Conservation (phyloP, 495 filamentous ascomycete species). For the Amorphotheca resinae region DNA sequence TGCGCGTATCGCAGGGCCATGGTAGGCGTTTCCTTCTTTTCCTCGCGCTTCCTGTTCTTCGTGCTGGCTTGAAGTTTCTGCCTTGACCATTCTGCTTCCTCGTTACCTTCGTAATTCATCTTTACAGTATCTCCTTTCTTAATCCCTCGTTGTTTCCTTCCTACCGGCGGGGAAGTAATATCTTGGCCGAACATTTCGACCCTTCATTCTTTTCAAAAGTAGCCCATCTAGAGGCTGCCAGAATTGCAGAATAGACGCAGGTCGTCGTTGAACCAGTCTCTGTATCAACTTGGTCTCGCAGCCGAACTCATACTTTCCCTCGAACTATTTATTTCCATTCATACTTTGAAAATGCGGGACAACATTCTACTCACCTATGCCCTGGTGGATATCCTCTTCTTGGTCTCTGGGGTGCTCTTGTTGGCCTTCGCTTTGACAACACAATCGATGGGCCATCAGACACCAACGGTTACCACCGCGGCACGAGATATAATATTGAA, state of each 20-base stretch:
- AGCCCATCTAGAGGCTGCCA: conserved; percentile 6
- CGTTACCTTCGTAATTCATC: conserved; percentile 30
- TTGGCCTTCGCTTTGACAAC: conserved; percentile 49
- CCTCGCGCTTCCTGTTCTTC: conserved; percentile 12
- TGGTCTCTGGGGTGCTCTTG: conserved; percentile 48
- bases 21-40: conserved; percentile 21
- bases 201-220: conserved; percentile 25
- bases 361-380: conserved; percentile 46
- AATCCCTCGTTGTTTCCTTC: conserved; percentile 8
- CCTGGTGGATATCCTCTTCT: conserved; percentile 45
- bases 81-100: conserved; percentile 27
- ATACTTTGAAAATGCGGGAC: conserved; percentile 25
- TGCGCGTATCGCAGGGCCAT: conserved; percentile 5
- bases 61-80: conserved; percentile 3
- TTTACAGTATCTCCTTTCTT: conserved; percentile 24
- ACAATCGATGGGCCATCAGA: conserved; percentile 33
- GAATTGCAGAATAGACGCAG: conserved; percentile 30
- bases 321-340: too few relatives aligned
- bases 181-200: conserved; percentile 17
- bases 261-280: conserved; percentile 33
- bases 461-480: conserved; percentile 38
- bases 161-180: background rate
- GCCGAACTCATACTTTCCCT: too few relatives aligned
- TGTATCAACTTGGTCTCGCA: too few relatives aligned
- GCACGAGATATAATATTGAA: conserved; percentile 49